Evolutionary conservation across 306 rosid genomes (phyloP), one percentile per base, ranked within the genome.

Genomic region (Vicia faba): DNA sequence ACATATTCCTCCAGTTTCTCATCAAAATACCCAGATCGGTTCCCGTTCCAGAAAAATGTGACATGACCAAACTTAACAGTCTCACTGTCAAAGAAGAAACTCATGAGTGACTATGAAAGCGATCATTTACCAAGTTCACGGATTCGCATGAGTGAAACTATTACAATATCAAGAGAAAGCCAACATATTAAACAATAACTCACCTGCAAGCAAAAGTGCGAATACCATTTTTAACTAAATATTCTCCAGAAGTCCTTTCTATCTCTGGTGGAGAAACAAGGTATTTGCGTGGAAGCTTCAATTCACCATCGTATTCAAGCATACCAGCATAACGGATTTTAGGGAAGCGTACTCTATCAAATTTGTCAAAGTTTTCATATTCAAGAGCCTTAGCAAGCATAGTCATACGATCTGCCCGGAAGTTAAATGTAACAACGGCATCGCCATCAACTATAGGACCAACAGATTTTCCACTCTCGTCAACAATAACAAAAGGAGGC

Each of bases 41-140:
- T 95, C 53, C 99, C 99, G 29, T 95, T 95, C 99, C 99, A 95
- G 84, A 95, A 91, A 83, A 95, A 91, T 33, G 99, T 95, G 72
- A 95, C 99, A 29, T 95, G 99, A 46, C 99, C 99, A 69, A 95
- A 95, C 51, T 95, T 95, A 40, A 95, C 99, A 64, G 99, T 95
- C 83, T 95, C 99, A 53, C 99, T 95, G 86, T 74, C 13, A 31
- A 61, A 38, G 51, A 69, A 59, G 60, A 64, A 68, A 57, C 3
- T 11, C 36, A 62, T 19, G n/a, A 16, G 72, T 36, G 25, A 69
- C 1, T 50, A 57, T n/a, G 28, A 53, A 36, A 41, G 57, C 14
- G n/a, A 71, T 62, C 71, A 36, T 33, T 9, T 53, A 45, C 59
- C 63, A 70, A 66, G 35, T 58, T 28, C 36, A 64, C 8, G 5